Evolutionary conservation across 1,139 yeast genomes (phyloP).

Genomic region (Diutina pseudorugosa): DNA sequence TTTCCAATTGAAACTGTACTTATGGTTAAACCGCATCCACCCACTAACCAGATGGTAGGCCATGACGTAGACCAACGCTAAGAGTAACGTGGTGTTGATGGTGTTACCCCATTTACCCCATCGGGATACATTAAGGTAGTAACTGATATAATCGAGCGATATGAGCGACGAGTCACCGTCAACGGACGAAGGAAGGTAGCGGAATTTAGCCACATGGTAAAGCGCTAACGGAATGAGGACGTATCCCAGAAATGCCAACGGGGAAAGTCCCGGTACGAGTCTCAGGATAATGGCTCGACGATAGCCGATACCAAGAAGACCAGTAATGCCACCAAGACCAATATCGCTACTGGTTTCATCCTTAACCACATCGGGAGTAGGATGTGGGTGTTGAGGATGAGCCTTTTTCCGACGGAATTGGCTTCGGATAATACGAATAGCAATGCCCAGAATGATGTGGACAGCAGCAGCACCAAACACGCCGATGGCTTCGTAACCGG

Average conservation of each 20-base stretch:
- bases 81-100: slow-evolving; percentile 8
- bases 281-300: slow-evolving; percentile 31
- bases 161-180: slow-evolving; percentile 60
- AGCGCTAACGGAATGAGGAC: slow-evolving; percentile 28
- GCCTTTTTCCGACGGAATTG: slow-evolving; percentile 4
- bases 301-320: slow-evolving; percentile 42
- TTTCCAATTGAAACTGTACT: slow-evolving; percentile 19
- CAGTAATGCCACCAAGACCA: slow-evolving; percentile 49
- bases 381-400: background rate
- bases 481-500: slow-evolving; percentile 34
- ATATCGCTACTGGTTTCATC: slow-evolving; percentile 29
- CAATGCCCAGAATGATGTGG: slow-evolving; percentile 46
- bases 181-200: slow-evolving; percentile 35
- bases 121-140: slow-evolving; percentile 20
- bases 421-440: slow-evolving; percentile 27
- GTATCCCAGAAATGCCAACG: slow-evolving; percentile 52
- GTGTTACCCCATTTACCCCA: slow-evolving; percentile 4
- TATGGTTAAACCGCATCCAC: slow-evolving; percentile 17
- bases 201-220: slow-evolving; percentile 36
- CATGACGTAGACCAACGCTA: slow-evolving; percentile 8
- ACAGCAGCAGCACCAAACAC: slow-evolving; percentile 34
- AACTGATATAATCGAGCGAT: slow-evolving; percentile 40
- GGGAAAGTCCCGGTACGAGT: slow-evolving; percentile 24
- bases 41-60: slow-evolving; percentile 29
- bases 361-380: slow-evolving; percentile 10